These are phyloP conservation scores for Pseudonitzschia multistriata DNA, from an alignment of 108 stramenopile genomes.

Conservation along the genomic window DNA sequence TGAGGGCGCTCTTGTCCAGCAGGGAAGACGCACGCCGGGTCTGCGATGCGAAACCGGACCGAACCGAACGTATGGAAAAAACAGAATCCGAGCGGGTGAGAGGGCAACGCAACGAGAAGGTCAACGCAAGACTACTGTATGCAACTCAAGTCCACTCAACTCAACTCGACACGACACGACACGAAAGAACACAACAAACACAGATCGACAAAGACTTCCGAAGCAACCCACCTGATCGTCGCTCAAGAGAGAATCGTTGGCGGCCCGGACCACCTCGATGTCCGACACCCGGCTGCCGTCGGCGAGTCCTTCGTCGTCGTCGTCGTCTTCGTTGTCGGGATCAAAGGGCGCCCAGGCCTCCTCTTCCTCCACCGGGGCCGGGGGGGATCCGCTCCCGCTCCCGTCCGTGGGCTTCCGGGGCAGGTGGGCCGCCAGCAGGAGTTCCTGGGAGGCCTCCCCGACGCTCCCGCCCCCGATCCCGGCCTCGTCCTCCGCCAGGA, in stretches of 20 bases:
- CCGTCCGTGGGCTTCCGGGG: not conserved
- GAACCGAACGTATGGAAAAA: not conserved
- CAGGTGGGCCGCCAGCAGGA: conserved; percentile 10
- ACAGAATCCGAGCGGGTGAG: too few species aligned
- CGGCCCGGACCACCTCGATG: conserved; percentile 80
- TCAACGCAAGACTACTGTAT: not conserved
- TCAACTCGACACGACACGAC: too few species aligned
- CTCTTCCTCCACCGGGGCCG: conserved; percentile 37
- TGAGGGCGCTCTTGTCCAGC: conserved; percentile 13
- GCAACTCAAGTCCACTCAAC: too few species aligned
- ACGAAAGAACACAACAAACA: not conserved
- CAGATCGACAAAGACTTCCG: not conserved
- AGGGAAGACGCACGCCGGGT: conserved; percentile 27
- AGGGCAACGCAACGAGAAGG: not conserved
- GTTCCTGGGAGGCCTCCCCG: not conserved
- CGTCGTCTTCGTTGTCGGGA: conserved; percentile 72
- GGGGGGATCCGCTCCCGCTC: not conserved
- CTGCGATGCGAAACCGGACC: too few species aligned
- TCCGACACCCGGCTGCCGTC: conserved; percentile 43
- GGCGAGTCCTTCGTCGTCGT: conserved; percentile 33
- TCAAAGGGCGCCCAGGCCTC: conserved; percentile 86
- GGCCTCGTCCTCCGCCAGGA: conserved; percentile 49
- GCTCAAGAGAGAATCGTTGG: conserved; percentile 44
- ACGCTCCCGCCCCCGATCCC: not conserved
- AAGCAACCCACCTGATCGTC: conserved; percentile 47